Evolutionary conservation across 805 yeast genomes (phyloP).

Genomic region (Metahyphopichia silvanorum): DNA sequence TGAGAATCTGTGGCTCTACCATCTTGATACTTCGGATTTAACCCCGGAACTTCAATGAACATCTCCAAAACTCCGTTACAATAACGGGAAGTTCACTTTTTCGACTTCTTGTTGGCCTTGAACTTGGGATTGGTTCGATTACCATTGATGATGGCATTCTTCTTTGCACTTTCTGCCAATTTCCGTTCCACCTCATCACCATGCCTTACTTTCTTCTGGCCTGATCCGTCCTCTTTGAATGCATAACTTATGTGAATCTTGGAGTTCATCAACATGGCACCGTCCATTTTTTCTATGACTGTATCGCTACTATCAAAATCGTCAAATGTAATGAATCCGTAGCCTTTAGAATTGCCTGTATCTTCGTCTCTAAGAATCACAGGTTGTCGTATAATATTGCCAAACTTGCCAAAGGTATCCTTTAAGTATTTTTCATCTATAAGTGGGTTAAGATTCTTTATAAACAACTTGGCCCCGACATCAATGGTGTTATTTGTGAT

Average conservation of each 20-base stretch:
- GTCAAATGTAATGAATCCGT: constrained; percentile 64
- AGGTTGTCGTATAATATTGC: constrained; percentile 52
- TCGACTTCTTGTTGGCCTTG: constrained; percentile 14
- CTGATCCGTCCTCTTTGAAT: constrained; percentile 51
- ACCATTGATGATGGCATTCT: no score
- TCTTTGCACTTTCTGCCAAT: constrained; percentile 62
- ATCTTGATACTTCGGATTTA: no score
- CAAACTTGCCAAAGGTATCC: constrained; percentile 67
- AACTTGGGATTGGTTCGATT: no score
- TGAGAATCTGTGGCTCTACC: no score
- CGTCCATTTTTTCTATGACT: constrained; percentile 68
- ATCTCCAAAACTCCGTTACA: no score
- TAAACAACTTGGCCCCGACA: constrained; percentile 51
- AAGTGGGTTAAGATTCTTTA: constrained; percentile 62
- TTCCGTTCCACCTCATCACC: constrained; percentile 79
- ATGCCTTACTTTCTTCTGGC: constrained; percentile 51
- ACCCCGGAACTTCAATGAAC: no score
- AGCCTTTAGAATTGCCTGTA: constrained; percentile 52
- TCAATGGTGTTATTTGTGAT: constrained; percentile 21
- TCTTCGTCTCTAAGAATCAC: constrained; percentile 45
- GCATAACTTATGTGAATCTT: constrained; percentile 67
- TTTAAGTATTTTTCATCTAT: constrained; percentile 57
- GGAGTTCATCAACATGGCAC: constrained; percentile 65
- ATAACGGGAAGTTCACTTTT: no score
- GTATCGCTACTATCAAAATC: constrained; percentile 66